Evolutionary conservation across 805 yeast genomes (phyloP).

Genomic region (Torulaspora franciscae): DNA sequence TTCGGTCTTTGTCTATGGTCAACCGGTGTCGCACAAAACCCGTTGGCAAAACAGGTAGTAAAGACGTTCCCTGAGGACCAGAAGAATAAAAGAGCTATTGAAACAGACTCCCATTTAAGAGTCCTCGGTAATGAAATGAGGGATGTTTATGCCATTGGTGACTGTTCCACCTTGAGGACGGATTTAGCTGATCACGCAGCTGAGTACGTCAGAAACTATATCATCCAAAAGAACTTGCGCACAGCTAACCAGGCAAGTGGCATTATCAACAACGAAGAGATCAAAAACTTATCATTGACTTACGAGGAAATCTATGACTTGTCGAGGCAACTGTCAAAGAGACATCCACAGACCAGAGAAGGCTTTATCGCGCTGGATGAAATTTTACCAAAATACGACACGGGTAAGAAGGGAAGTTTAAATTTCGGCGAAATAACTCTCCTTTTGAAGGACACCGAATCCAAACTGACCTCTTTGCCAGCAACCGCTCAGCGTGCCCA

Average conservation of each 20-base stretch:
- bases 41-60: conserved; percentile 53
- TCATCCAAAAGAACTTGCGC: conserved; percentile 41
- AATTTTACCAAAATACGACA: conserved; percentile 50
- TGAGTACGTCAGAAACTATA: conserved; percentile 45
- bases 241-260: conserved; percentile 31
- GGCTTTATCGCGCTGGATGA: conserved; percentile 49
- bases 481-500: conserved; percentile 72
- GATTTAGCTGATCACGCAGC: conserved; percentile 53
- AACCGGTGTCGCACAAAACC: conserved; percentile 67
- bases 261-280: conserved; percentile 47
- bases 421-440: conserved; percentile 48
- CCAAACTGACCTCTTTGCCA: conserved; percentile 61
- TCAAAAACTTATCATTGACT: conserved; percentile 44
- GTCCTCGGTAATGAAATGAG: conserved; percentile 65
- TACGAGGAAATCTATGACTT: conserved; percentile 47
- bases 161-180: conserved; percentile 62
- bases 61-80: conserved; percentile 45
- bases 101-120: conserved; percentile 67
- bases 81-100: conserved; percentile 63
- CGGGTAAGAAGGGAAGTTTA: conserved; percentile 44
- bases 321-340: conserved; percentile 44
- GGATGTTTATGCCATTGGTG: conserved; percentile 69
- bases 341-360: conserved; percentile 56
- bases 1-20: conserved; percentile 72
- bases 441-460: conserved; percentile 51